Evolutionary conservation across 2,329 filamentous ascomycete species (phyloP), one percentile per base, ranked within the genome.

Genomic region (Tolypocladium capitatum): DNA sequence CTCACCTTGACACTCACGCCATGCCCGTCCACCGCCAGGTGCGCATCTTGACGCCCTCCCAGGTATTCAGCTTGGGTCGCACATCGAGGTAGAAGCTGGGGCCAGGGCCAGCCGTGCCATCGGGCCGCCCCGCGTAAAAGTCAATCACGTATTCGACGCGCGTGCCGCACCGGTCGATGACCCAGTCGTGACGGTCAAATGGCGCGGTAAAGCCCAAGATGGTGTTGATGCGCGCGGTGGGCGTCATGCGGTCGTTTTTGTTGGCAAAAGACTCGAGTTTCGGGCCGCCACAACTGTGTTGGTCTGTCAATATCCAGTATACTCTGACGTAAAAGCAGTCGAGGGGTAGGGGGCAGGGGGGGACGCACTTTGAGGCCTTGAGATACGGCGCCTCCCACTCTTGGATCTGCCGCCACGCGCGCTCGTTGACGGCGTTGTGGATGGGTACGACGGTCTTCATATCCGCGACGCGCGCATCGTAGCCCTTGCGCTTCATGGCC

Each of bases 361-460:
- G 42, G 14, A 60, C 70, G 53, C 67, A 81, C 77, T 76, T 69
- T 56, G 84, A 69, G 34, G 70, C 65, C 49, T 77, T 65, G 2
- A 68, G 66, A 50, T 78, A 86, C 0, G 83, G 84, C 40, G 71
- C 74, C 68, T 98, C 92, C 92, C 92, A 98, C 41, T 78, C 71
- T 56, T 86, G 80, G 55, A 98, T 97, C 69, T 97, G 86, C 52
- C 79, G 74, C 92, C 92, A 98, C 0, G 92, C 92, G 38, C 87
- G 76, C 75, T 98, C 92, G 67, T 98, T 98, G 52, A 98, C 92
- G 41, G 92, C 92, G 63, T 98, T 98, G 69, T 98, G 92, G 58
- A 97, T 97, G 3, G 89, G 92, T 47, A 97, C 90, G 32, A 97
- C 90, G 32, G 86, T 86, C 59, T 79, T 83, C 83, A 96, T 96